Evolutionary conservation across 2,329 filamentous ascomycete species (phyloP).

Genomic region (Penicillium griseofulvum): DNA sequence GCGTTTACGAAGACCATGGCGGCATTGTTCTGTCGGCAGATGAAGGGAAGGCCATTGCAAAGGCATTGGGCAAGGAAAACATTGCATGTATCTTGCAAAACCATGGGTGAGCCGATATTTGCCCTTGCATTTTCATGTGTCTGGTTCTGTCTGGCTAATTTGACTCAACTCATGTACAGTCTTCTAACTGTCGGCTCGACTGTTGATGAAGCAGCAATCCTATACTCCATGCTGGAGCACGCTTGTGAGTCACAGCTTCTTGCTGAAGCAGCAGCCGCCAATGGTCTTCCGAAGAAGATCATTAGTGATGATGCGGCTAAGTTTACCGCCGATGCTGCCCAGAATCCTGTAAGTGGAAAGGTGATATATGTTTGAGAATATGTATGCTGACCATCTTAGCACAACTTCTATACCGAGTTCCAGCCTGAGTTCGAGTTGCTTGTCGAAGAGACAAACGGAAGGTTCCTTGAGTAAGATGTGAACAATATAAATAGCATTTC

Average conservation of each 20-base stretch:
- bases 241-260: slow-evolving; percentile 43
- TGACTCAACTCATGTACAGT: slow-evolving; percentile 25
- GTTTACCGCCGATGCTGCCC: slow-evolving; percentile 36
- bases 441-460: slow-evolving; percentile 39
- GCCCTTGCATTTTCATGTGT: background rate
- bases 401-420: slow-evolving; percentile 42
- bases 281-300: slow-evolving; percentile 36
- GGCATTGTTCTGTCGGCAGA: slow-evolving; percentile 42
- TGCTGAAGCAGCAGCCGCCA: slow-evolving; percentile 43
- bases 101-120: slow-evolving; percentile 31
- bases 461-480: slow-evolving; percentile 24
- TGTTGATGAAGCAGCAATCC: slow-evolving; percentile 42
- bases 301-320: slow-evolving; percentile 35
- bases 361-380: background rate
- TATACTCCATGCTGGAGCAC: slow-evolving; percentile 42
- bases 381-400: slow-evolving; percentile 24
- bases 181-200: slow-evolving; percentile 42
- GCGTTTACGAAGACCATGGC: slow-evolving; percentile 42
- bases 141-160: slow-evolving; percentile 14
- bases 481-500: background rate
- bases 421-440: slow-evolving; percentile 41
- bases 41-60: slow-evolving; percentile 39
- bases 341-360: slow-evolving; percentile 32
- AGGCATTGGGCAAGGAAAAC: slow-evolving; percentile 40
- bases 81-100: slow-evolving; percentile 44